Percentiles rank a stretch among this genome's conserved stretches.
Conservation (phyloP, 805 yeast species). For the Candida ortonii region DNA sequence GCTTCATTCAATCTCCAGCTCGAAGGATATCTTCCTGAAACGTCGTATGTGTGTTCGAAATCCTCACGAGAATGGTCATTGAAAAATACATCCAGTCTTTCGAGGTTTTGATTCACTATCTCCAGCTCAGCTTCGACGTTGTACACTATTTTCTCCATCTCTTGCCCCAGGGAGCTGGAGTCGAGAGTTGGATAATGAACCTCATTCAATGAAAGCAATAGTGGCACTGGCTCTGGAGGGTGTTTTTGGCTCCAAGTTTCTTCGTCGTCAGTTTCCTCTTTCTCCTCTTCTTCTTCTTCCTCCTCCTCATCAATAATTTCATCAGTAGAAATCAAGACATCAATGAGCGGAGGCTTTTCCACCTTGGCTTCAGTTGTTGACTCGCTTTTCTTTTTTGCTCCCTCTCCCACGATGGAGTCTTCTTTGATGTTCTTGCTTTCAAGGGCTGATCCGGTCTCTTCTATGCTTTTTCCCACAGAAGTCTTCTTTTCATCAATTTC, state of each 20-base stretch:
- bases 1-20: constrained; percentile 33
- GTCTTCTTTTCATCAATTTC: not conserved
- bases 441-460: no score
- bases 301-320: constrained; percentile 1
- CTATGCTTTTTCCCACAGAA: not conserved
- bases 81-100: constrained; percentile 21
- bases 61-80: constrained; percentile 21
- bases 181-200: constrained; percentile 24
- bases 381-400: no score
- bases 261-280: constrained; percentile 7
- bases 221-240: constrained; percentile 26
- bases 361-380: no score
- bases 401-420: no score
- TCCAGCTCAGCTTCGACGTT: constrained; percentile 31
- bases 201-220: constrained; percentile 18
- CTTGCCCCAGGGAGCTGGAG: constrained; percentile 18
- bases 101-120: constrained; percentile 23
- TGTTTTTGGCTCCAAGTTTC: constrained; percentile 18
- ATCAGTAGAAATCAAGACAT: not conserved
- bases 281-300: constrained; percentile 25
- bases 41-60: constrained; percentile 22
- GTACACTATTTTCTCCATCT: constrained; percentile 29
- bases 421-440: no score
- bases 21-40: constrained; percentile 22
- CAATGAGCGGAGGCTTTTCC: no score